These are phyloP conservation scores for Pyrenopolyporus hunteri DNA, from an alignment of 495 filamentous ascomycete genomes.

Conservation along the genomic window DNA sequence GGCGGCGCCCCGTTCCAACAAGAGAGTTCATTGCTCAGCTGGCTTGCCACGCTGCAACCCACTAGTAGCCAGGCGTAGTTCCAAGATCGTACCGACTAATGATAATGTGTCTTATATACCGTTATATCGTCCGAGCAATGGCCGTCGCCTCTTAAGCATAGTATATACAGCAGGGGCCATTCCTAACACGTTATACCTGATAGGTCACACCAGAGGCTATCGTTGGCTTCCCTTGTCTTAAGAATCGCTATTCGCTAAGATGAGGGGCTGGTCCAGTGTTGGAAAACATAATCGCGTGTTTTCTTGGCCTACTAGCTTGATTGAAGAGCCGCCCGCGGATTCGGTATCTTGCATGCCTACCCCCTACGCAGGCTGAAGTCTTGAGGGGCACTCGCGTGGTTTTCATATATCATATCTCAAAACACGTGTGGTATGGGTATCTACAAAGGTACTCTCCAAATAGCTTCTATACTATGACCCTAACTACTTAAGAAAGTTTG, in stretches of 20 bases:
- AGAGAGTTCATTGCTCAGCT: conserved; percentile 5
- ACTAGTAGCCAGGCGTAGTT: conserved; percentile 3
- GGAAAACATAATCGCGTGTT: background rate
- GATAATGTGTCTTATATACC: background rate
- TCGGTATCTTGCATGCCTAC: conserved; percentile 1
- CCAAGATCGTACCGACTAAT: background rate
- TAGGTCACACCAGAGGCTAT: conserved; percentile 8
- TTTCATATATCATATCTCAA: conserved; percentile 34
- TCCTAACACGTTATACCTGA: background rate
- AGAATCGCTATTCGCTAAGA: background rate
- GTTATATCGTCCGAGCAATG: background rate
- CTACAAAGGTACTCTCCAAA: conserved; percentile 2
- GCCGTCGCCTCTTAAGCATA: background rate
- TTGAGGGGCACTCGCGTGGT: conserved; percentile 16
- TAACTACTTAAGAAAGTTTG: conserved; percentile 1
- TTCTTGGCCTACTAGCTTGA: background rate
- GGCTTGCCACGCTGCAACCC: background rate
- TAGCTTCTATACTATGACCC: background rate
- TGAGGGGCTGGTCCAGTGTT: background rate
- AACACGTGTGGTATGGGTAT: conserved; percentile 19
- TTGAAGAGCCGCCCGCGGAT: background rate
- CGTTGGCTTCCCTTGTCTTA: background rate
- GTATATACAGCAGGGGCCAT: conserved; percentile 1
- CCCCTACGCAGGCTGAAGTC: conserved; percentile 9
- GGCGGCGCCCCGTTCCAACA: background rate